phyloP scores from a whole-genome alignment of 73 alveolate species.

The Stentor roeselii region DNA sequence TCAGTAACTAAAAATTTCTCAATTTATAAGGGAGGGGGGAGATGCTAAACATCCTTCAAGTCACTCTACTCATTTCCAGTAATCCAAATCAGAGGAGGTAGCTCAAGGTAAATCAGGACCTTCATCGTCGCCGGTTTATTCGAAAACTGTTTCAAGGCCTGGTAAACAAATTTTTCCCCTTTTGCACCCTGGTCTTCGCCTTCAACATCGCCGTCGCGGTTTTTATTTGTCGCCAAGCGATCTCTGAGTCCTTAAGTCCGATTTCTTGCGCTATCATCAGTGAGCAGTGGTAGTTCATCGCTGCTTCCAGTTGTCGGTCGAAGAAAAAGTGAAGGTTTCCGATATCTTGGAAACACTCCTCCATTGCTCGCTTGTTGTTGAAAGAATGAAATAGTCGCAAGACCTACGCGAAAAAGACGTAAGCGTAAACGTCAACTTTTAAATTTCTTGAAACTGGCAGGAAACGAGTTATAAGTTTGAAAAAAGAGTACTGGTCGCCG shows the following conservation, averaged over 20 bases:
- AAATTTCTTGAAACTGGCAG: too few species aligned
- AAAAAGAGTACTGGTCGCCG: too few species aligned
- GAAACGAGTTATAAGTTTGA: too few species aligned
- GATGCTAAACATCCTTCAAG: too few species aligned
- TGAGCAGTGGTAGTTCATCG: background rate
- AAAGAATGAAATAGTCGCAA: background rate
- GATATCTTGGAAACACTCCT: background rate
- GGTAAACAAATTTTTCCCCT: background rate
- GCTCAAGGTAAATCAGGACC: background rate
- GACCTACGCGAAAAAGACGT: too few species aligned
- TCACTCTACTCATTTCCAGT: too few species aligned
- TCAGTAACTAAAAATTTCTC: too few species aligned
- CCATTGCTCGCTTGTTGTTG: slow-evolving; percentile 1
- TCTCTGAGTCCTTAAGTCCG: background rate
- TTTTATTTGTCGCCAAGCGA: background rate
- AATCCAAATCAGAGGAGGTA: too few species aligned
- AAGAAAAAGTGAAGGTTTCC: background rate
- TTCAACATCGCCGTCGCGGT: background rate
- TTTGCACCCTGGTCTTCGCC: background rate
- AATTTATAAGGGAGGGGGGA: too few species aligned
- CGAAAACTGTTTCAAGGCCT: background rate
- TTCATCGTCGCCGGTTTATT: background rate
- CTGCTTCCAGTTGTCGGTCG: background rate
- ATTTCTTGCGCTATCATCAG: background rate
- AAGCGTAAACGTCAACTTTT: too few species aligned